Base-by-base conservation (phyloP, 208 protist genomes). In the Wallacemonas sp. region DNA sequence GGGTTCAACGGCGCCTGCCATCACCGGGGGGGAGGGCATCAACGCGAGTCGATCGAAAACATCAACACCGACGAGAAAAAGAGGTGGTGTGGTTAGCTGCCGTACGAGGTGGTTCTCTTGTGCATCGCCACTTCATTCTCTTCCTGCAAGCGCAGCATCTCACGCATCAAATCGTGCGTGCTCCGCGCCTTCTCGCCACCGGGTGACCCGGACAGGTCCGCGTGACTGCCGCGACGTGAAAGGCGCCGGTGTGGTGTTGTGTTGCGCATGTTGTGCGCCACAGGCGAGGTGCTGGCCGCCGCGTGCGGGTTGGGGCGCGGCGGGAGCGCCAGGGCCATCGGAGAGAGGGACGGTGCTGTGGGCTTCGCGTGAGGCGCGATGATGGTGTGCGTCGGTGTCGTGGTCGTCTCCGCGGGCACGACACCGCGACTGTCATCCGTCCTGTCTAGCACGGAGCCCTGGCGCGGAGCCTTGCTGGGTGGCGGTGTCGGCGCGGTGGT, bases 71-170 rank as follows among this genome's bases (percentile, higher is more conserved):
- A n/a, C n/a, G 22, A 49, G 4, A 49, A 49, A n/a, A 49, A 14
- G 22, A 49, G 17, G 44, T 14, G 19, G 47, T 55, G 47, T 33
- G 47, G 6, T 27, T 55, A 55, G 47, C 26, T 33, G 19, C 4
- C 49, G 22, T 70, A 47, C 45, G 79, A 75, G 39, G 69, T 33
- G 19, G 79, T 44, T 15, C 78, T 76, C 46, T 65, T 70, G 24
- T 68, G 66, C 53, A 91, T 75, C 2, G 86, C 86, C 17, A 70
- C 72, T 41, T 67, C 72, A 55, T 93, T 93, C 42, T 84, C 78
- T 28, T 84, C 73, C 17, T 75, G 77, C 72, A 93, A 56, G 8
- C 75, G 73, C 34, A 67, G 51, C 70, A 88, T 79, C 58, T 87
- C 75, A 2, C 58, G 63, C 11, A 93, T 55, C 26, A 82, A 28